Base-by-base conservation (phyloP, 2,329 filamentous ascomycete genomes). In the Septoria linicola region DNA sequence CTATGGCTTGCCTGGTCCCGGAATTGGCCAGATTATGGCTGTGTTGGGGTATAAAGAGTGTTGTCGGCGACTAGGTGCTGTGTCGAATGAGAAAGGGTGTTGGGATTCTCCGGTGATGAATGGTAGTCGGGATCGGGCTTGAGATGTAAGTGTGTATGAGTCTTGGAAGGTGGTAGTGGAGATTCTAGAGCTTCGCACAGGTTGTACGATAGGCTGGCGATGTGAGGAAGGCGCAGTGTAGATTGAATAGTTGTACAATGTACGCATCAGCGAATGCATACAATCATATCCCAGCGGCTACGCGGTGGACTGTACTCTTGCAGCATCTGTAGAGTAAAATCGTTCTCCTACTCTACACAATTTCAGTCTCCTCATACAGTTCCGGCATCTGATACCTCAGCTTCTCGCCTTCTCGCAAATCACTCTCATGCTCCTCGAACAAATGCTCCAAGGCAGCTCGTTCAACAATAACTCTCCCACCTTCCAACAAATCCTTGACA, bases 401-500 rank as follows among this genome's bases (percentile, higher is more conserved):
- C 46, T 39, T 41, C 35, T 40, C 25, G 20, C 23, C 8, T 2
- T 13, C 14, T 13, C 21, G 41, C 55, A 68, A 44, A 68, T 89
- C 86, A 65, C 80, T 85, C 74, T 85, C 79, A 67, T 95, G 90
- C 59, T 78, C 73, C 66, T 77, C 72, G 64, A 96, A 79, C 67
- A 97, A 82, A 68, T 81, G 79, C 69, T 84, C 80, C 65, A 99
- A 76, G 30, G 92, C 92, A 35, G 76, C 73, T 69, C 87, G 82
- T 80, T 99, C 93, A 64, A 99, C 83, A 54, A 99, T 84, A 54
- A 99, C 76, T 64, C 90, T 83, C 47, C 88, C 87, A 47, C 85
- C 84, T 75, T 93, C 88, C 60, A 99, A 73, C 58, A 99, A 72
- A 69, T 97, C 88, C 80, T 97, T 99, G 57, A 99, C 89, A 72